Conservation (phyloP, 116 monocot species). For the Dioscorea cayenensis region DNA sequence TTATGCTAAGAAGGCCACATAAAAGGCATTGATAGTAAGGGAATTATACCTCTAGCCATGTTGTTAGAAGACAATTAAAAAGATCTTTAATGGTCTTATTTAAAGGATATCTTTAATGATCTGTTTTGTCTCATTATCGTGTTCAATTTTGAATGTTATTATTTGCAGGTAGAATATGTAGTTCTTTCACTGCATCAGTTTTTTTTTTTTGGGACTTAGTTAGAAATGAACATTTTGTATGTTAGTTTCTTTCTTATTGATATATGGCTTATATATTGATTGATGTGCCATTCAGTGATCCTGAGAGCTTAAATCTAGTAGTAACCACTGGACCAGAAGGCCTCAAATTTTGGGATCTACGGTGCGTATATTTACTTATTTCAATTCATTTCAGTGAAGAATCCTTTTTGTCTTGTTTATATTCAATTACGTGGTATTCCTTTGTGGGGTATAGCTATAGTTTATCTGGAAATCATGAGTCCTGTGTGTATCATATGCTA, state of each 20-base stretch:
- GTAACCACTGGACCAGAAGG: slow-evolving; percentile 79
- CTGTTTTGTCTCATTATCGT: no score
- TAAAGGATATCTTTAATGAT: no score
- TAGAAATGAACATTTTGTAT: neutral
- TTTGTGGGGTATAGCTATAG: neutral
- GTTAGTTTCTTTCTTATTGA: neutral
- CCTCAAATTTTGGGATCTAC: slow-evolving; percentile 87
- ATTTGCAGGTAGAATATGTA: no score
- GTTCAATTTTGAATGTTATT: no score
- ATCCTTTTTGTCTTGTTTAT: no score
- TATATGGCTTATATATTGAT: neutral
- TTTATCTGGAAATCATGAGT: neutral
- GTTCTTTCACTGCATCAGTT: neutral
- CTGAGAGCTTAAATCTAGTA: slow-evolving; percentile 55
- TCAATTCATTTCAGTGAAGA: neutral
- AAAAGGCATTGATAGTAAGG: no score
- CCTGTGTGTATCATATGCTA: neutral
- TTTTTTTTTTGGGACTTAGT: neutral
- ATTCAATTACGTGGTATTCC: no score
- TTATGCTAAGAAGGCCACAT: no score
- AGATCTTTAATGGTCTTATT: no score
- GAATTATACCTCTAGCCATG: no score
- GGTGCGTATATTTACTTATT: slow-evolving; percentile 30
- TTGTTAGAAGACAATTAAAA: no score
- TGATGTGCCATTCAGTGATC: slow-evolving; percentile 29